phyloP scores from a whole-genome alignment of 2,329 filamentous ascomycete genomes.

The Colletotrichum eremochloae region DNA sequence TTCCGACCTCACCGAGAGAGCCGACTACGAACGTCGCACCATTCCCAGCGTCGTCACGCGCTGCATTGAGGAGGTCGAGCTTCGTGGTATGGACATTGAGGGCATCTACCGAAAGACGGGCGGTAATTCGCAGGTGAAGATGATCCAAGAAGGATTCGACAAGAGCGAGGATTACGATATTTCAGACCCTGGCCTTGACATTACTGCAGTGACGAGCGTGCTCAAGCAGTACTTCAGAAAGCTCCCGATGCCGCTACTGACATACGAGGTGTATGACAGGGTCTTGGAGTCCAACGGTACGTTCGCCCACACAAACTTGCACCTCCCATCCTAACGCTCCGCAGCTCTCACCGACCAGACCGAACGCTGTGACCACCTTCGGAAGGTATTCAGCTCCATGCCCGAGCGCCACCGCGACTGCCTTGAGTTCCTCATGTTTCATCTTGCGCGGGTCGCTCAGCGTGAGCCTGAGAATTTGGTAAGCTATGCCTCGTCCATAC shows the following conservation, averaged over 20 bases:
- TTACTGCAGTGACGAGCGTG: slow-evolving; percentile 94
- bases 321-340: slow-evolving; percentile 44
- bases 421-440: slow-evolving; percentile 93
- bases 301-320: slow-evolving; percentile 49
- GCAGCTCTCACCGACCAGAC: slow-evolving; percentile 74
- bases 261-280: slow-evolving; percentile 91
- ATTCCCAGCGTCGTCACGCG: slow-evolving; percentile 92
- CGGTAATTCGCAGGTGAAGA: slow-evolving; percentile 89
- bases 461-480: slow-evolving; percentile 88
- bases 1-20: slow-evolving; percentile 86
- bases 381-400: slow-evolving; percentile 80
- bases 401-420: slow-evolving; percentile 89
- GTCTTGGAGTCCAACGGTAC: slow-evolving; percentile 84
- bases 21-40: slow-evolving; percentile 88
- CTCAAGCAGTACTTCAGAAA: slow-evolving; percentile 98
- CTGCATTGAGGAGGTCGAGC: slow-evolving; percentile 96
- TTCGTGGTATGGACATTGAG: slow-evolving; percentile 96
- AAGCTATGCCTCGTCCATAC: slow-evolving; percentile 50
- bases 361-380: slow-evolving; percentile 79
- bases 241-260: slow-evolving; percentile 88
- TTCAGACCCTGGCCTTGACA: slow-evolving; percentile 92
- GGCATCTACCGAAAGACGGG: slow-evolving; percentile 99
- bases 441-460: slow-evolving; percentile 87
- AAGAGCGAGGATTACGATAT: slow-evolving; percentile 89
- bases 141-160: slow-evolving; percentile 92